Conservation (phyloP, 2,329 filamentous ascomycete genomes). For the Fusarium sp. region DNA sequence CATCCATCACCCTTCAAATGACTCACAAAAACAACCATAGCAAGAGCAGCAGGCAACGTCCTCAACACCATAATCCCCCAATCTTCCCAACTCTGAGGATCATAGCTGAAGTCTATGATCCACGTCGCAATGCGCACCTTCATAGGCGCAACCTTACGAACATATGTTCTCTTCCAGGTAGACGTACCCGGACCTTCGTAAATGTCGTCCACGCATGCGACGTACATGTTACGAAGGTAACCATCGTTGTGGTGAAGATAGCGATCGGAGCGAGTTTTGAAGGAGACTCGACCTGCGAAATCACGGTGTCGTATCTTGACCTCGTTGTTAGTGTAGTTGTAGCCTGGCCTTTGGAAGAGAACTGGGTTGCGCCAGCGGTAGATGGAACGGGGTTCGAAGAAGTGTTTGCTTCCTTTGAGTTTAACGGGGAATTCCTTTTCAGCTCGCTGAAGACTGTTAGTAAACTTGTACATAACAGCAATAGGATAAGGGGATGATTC, state of each 20-base stretch:
- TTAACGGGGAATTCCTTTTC: conserved; percentile 44
- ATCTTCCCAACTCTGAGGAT: conserved; percentile 43
- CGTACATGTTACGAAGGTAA: conserved; percentile 44
- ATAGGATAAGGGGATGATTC: conserved; percentile 1
- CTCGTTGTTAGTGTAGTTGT: conserved; percentile 30
- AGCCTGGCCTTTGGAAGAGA: conserved; percentile 42
- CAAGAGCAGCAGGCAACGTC: conserved; percentile 42
- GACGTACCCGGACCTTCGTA: conserved; percentile 42
- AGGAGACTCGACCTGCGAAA: conserved; percentile 38
- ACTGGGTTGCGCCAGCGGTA: conserved; percentile 39
- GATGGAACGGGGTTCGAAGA: conserved; percentile 36
- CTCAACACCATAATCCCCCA: conserved; percentile 42
- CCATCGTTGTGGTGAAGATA: conserved; percentile 44
- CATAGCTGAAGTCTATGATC: conserved; percentile 44
- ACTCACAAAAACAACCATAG: conserved; percentile 42
- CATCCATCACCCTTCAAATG: no score
- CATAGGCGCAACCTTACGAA: conserved; percentile 42
- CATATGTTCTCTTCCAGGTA: conserved; percentile 45
- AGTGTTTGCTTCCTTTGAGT: conserved; percentile 41
- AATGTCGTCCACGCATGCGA: conserved; percentile 42
- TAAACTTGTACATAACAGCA: not conserved
- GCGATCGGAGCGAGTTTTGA: conserved; percentile 40
- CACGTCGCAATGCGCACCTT: conserved; percentile 45
- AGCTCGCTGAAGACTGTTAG: conserved; percentile 20
- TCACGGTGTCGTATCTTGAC: conserved; percentile 38